These are phyloP conservation scores for Sugiyamaella boreocaroliniensis DNA, from an alignment of 805 yeast species.

Conservation along the genomic window DNA sequence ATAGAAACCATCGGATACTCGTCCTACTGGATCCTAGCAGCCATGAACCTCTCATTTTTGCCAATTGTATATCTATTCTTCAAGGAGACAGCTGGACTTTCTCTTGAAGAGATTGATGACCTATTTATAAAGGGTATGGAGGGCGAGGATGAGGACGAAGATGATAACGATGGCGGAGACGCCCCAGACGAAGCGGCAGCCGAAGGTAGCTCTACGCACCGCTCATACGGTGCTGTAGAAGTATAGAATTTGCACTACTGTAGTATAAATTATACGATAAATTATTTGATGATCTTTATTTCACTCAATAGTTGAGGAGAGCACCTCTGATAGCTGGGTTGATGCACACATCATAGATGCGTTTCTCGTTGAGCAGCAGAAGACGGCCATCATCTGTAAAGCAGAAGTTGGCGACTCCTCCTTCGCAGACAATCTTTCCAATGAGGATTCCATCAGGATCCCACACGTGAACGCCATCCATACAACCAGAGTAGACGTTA, in stretches of 20 bases:
- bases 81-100: conserved; percentile 57
- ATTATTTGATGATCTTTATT: too few relatives aligned
- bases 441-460: conserved; percentile 21
- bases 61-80: conserved; percentile 36
- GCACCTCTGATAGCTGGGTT: neutral
- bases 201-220: neutral
- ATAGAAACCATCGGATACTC: conserved; percentile 44
- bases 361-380: conserved; percentile 21
- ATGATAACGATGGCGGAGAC: neutral
- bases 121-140: conserved; percentile 22
- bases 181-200: neutral
- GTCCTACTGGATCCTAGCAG: conserved; percentile 56
- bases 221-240: too few relatives aligned
- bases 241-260: too few relatives aligned
- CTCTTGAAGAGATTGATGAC: conserved; percentile 49
- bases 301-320: neutral
- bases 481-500: conserved; percentile 27
- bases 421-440: conserved; percentile 24
- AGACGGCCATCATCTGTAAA: conserved; percentile 24
- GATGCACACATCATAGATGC: conserved; percentile 14
- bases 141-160: neutral
- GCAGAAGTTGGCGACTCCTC: conserved; percentile 26
- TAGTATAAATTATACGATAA: too few relatives aligned
- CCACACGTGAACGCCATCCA: conserved; percentile 28
- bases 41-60: conserved; percentile 42